phyloP scores from a whole-genome alignment of 2,329 filamentous ascomycete species.

The Fusarium sp. region DNA sequence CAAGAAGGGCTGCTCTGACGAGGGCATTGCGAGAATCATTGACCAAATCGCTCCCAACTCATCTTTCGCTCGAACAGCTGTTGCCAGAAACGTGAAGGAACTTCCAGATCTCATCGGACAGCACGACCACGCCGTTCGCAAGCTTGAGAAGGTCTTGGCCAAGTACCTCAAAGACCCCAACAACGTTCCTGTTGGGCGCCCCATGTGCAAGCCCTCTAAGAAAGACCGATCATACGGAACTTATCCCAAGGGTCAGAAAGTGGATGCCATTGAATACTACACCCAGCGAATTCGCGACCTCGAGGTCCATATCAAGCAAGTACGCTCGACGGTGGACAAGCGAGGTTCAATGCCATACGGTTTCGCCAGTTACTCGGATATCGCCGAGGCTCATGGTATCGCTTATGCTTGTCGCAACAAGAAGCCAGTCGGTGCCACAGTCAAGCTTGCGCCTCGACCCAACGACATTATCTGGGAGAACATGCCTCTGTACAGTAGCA shows the following conservation, averaged over 20 bases:
- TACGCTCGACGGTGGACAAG: constrained; percentile 84
- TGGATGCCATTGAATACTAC: constrained; percentile 95
- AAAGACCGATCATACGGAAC: constrained; percentile 77
- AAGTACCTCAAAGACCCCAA: constrained; percentile 92
- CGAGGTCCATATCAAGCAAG: constrained; percentile 86
- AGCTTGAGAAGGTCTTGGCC: constrained; percentile 85
- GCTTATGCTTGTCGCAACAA: constrained; percentile 86
- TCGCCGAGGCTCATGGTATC: constrained; percentile 87
- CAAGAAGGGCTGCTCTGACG: constrained; percentile 80
- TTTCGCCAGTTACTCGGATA: constrained; percentile 92
- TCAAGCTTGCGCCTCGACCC: constrained; percentile 84
- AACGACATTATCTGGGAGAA: constrained; percentile 98
- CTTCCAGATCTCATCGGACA: constrained; percentile 87
- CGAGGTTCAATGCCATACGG: constrained; percentile 91
- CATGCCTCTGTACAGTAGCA: constrained; percentile 76
- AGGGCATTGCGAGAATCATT: constrained; percentile 86
- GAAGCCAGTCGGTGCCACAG: constrained; percentile 80
- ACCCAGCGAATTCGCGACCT: constrained; percentile 86
- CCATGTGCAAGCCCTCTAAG: constrained; percentile 83
- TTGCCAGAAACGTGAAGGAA: constrained; percentile 92
- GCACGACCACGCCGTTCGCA: constrained; percentile 83
- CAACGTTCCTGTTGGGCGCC: constrained; percentile 80
- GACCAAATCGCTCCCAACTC: constrained; percentile 83
- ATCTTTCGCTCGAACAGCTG: constrained; percentile 81
- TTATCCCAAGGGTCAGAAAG: constrained; percentile 76